A percentile compares a stretch with the other conserved stretches of the same genome.
phyloP scores from a whole-genome alignment of 2,329 filamentous ascomycete species.

The Xylaria sp. region DNA sequence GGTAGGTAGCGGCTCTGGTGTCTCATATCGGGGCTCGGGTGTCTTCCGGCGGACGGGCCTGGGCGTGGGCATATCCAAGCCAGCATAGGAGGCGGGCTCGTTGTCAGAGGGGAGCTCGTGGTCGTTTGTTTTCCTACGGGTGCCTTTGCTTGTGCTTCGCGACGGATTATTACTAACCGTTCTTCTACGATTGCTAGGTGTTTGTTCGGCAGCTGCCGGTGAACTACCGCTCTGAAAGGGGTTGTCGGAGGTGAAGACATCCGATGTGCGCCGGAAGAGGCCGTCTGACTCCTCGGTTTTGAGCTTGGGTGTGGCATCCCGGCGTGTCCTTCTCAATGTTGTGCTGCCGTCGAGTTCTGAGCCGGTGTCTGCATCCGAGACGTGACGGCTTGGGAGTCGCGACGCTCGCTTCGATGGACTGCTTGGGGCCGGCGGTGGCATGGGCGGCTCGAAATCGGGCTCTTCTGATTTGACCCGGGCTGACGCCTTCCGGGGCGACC shows the following conservation, averaged over 20 bases:
- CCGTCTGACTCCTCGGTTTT: conserved; percentile 66
- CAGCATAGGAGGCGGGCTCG: conserved; percentile 65
- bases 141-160: conserved; percentile 55
- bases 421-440: conserved; percentile 51
- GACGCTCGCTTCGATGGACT: conserved; percentile 67
- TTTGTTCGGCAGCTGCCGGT: conserved; percentile 60
- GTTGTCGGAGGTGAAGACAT: conserved; percentile 87
- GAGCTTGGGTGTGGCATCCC: conserved; percentile 58
- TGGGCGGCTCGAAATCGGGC: conserved; percentile 53
- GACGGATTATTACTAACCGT: conserved; percentile 56
- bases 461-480: conserved; percentile 65
- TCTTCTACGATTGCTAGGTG: conserved; percentile 62
- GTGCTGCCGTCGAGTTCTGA: conserved; percentile 56
- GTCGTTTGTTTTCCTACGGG: conserved; percentile 59
- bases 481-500: conserved; percentile 66
- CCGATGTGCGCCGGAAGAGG: conserved; percentile 54
- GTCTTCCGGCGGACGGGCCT: conserved; percentile 51
- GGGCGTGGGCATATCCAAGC: conserved; percentile 67
- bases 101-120: conserved; percentile 62
- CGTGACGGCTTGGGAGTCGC: conserved; percentile 65
- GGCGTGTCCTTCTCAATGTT: conserved; percentile 48
- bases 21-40: conserved; percentile 49
- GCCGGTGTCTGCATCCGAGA: conserved; percentile 64
- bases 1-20: conserved; percentile 48
- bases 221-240: conserved; percentile 91